Evolutionary conservation across 2,329 filamentous ascomycete species (phyloP).

Genomic region (Beauveria medogensis): DNA sequence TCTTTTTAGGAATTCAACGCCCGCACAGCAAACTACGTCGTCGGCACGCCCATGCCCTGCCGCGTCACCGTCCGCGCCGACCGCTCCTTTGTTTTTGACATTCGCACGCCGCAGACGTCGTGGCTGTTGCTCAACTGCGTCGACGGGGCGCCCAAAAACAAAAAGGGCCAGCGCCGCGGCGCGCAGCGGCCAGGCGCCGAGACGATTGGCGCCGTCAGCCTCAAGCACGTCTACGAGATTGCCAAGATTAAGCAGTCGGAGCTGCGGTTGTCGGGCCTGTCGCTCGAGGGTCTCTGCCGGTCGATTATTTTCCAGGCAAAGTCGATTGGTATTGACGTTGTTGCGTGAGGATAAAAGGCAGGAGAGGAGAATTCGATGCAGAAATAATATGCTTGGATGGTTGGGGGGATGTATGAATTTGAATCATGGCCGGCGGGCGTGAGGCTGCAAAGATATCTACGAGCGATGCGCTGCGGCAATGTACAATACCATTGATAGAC

Average conservation of each 20-base stretch:
- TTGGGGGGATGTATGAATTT: neutral
- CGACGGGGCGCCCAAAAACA: conserved; percentile 54
- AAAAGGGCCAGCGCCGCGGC: conserved; percentile 72
- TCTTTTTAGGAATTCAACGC: conserved; percentile 83
- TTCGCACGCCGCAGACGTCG: conserved; percentile 90
- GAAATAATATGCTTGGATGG: too few species aligned
- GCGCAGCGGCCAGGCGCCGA: conserved; percentile 69
- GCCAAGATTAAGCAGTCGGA: conserved; percentile 90
- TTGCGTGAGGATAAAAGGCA: conserved; percentile 38
- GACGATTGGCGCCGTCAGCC: conserved; percentile 71
- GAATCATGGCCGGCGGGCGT: neutral
- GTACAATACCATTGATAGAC: conserved; percentile 6
- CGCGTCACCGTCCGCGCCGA: conserved; percentile 89
- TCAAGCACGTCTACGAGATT: conserved; percentile 98
- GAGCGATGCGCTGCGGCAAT: neutral
- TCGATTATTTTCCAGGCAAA: conserved; percentile 68
- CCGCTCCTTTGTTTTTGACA: conserved; percentile 84
- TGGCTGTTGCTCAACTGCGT: conserved; percentile 82
- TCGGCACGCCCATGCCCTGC: conserved; percentile 81
- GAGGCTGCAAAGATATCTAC: neutral
- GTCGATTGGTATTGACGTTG: conserved; percentile 65
- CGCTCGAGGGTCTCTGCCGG: conserved; percentile 63
- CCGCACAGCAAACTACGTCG: conserved; percentile 72
- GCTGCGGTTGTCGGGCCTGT: conserved; percentile 62
- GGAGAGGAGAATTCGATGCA: too few species aligned